Evolutionary conservation across 306 rosid species (phyloP).

Genomic region (Canavalia ensiformis): DNA sequence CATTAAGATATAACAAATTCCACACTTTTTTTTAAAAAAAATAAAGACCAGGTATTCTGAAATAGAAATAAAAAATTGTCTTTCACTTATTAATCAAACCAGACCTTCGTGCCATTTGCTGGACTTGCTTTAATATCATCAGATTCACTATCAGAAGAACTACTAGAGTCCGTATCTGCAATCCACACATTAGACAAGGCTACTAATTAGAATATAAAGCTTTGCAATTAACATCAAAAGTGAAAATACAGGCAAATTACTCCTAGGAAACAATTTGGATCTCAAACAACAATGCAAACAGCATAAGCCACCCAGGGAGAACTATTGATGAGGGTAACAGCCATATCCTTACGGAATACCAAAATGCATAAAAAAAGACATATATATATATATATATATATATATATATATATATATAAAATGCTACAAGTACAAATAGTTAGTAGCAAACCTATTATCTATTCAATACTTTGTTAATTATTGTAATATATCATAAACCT

Average conservation of each 20-base stretch:
- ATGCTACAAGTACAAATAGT: not conserved
- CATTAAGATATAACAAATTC: not conserved
- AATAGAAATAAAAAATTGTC: not conserved
- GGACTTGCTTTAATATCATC: constrained; percentile 61
- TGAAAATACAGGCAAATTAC: constrained; percentile 6
- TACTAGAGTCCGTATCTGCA: constrained; percentile 67
- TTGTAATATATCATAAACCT: constrained; percentile 26
- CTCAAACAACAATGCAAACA: constrained; percentile 32
- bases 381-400: too few species aligned
- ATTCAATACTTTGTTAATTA: not conserved
- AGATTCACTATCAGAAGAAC: constrained; percentile 70
- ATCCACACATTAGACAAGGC: constrained; percentile 36
- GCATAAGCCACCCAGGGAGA: constrained; percentile 20
- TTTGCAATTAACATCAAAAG: constrained; percentile 19
- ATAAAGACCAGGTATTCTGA: too few species aligned
- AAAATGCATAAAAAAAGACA: not conserved
- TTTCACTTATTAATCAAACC: constrained; percentile 32
- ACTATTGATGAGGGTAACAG: constrained; percentile 12
- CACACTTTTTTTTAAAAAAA: too few species aligned
- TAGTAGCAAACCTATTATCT: not conserved
- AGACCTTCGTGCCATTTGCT: constrained; percentile 60
- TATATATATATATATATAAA: not conserved
- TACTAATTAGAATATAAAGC: constrained; percentile 21
- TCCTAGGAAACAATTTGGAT: constrained; percentile 35
- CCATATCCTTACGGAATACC: constrained; percentile 13